Evolutionary conservation across 1,284 basidiomycete genomes (phyloP).

Genomic region (Marasmius sp.): DNA sequence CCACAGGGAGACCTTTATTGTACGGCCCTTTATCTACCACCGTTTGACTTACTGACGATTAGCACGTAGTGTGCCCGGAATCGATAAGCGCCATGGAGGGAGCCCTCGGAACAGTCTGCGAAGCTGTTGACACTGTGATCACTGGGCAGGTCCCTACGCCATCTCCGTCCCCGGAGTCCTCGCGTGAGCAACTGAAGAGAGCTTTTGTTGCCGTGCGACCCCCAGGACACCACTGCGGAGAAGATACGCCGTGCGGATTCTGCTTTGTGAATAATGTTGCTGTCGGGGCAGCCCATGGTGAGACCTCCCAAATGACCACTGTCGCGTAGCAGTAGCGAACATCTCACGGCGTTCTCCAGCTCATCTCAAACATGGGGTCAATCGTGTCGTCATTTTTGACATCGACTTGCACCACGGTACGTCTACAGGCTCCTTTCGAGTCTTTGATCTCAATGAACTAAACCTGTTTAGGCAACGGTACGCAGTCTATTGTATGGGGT

Average conservation of each 20-base stretch:
- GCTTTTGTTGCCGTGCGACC: slow-evolving; percentile 87
- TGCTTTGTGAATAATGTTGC: slow-evolving; percentile 95
- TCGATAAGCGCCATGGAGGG: slow-evolving; percentile 77
- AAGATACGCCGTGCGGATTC: slow-evolving; percentile 86
- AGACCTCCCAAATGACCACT: slow-evolving; percentile 7
- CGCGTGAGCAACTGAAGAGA: slow-evolving; percentile 29
- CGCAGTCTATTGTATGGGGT: slow-evolving; percentile 88
- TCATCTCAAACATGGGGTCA: slow-evolving; percentile 77
- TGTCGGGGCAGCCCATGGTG: slow-evolving; percentile 88
- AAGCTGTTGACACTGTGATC: slow-evolving; percentile 77
- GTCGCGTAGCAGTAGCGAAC: not conserved
- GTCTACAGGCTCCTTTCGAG: slow-evolving; percentile 10
- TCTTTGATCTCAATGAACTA: not conserved
- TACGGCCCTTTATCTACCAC: slow-evolving; percentile 34
- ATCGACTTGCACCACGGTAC: slow-evolving; percentile 91
- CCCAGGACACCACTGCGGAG: slow-evolving; percentile 91
- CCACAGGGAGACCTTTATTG: slow-evolving; percentile 85
- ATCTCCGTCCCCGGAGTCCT: slow-evolving; percentile 13
- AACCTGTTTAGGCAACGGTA: slow-evolving; percentile 76
- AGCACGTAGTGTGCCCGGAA: slow-evolving; percentile 59
- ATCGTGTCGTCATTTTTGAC: slow-evolving; percentile 85
- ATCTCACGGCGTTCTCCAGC: slow-evolving; percentile 42
- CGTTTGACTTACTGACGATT: not conserved
- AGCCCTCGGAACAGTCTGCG: slow-evolving; percentile 77
- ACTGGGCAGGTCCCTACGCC: not conserved